Conservation (phyloP, 306 rosid species). For the Begonia peltatifolia region DNA sequence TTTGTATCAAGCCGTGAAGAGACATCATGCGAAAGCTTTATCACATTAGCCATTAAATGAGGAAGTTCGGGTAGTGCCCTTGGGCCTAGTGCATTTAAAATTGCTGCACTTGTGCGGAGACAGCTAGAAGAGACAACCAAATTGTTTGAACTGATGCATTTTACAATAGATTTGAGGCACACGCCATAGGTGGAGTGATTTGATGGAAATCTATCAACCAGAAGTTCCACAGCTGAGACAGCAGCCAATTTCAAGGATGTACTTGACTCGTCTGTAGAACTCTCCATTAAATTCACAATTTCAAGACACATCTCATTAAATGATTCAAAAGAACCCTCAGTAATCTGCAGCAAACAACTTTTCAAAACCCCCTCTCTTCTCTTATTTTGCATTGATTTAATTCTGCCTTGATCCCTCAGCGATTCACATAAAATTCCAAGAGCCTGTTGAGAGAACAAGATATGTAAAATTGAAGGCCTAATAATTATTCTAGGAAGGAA, state of each 20-base stretch:
- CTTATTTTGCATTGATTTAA: constrained; percentile 23
- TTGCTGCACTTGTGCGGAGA: constrained; percentile 58
- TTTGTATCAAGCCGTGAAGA: constrained; percentile 22
- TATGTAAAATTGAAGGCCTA: too few species aligned
- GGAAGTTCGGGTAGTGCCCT: constrained; percentile 72
- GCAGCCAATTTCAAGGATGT: constrained; percentile 68
- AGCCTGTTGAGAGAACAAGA: constrained; percentile 40
- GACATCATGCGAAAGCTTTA: constrained; percentile 29
- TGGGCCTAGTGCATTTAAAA: constrained; percentile 74
- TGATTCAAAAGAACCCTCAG: constrained; percentile 37
- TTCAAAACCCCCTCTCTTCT: constrained; percentile 18
- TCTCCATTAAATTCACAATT: constrained; percentile 46
- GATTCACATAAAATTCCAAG: constrained; percentile 67
- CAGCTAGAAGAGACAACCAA: constrained; percentile 45
- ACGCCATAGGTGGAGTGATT: constrained; percentile 33
- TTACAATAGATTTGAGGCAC: constrained; percentile 52
- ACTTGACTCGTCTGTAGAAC: constrained; percentile 24
- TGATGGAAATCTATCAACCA: constrained; percentile 45
- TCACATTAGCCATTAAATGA: constrained; percentile 52
- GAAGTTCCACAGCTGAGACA: constrained; percentile 65
- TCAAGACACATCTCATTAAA: constrained; percentile 39
- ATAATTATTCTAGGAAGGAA: background rate
- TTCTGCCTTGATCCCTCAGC: constrained; percentile 26
- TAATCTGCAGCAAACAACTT: constrained; percentile 37
- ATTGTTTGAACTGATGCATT: constrained; percentile 26